phyloP scores from a whole-genome alignment of 73 alveolate species.

The Paramecium caudatum region DNA sequence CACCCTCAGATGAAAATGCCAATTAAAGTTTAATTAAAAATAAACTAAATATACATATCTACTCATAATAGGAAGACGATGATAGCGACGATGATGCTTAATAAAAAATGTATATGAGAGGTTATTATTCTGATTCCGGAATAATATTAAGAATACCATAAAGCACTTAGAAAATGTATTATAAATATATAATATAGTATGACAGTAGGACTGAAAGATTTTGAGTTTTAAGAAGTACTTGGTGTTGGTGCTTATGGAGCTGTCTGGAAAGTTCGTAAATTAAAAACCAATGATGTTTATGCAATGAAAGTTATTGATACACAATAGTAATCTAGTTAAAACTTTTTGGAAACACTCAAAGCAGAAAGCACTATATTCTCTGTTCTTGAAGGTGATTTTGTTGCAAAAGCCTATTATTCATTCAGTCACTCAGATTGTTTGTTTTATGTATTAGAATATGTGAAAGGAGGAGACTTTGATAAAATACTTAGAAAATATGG shows the following conservation, averaged over 20 bases:
- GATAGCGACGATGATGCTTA: slow-evolving; percentile 39
- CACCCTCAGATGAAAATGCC: slow-evolving; percentile 31
- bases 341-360: slow-evolving; percentile 79
- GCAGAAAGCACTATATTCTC: slow-evolving; percentile 83
- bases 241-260: slow-evolving; percentile 94
- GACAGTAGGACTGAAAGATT: slow-evolving; percentile 78
- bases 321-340: slow-evolving; percentile 81
- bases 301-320: slow-evolving; percentile 94
- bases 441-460: slow-evolving; percentile 88
- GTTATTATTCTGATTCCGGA: slow-evolving; percentile 55
- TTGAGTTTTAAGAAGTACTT: slow-evolving; percentile 81
- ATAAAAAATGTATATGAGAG: slow-evolving; percentile 2
- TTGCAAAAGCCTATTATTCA: slow-evolving; percentile 88
- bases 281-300: slow-evolving; percentile 87
- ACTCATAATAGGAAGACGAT: slow-evolving; percentile 40
- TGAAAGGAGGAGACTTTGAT: slow-evolving; percentile 91
- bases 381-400: slow-evolving; percentile 78
- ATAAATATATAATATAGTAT: slow-evolving; percentile 7
- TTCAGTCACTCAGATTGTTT: slow-evolving; percentile 85
- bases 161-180: not conserved
- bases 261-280: slow-evolving; percentile 90
- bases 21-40: not conserved
- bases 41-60: not conserved
- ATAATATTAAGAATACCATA: not conserved
- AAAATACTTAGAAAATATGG: slow-evolving; percentile 79